A percentile compares a stretch with the other conserved stretches of the same genome.
Evolutionary conservation across 1,284 basidiomycete genomes (phyloP).

Genomic region (Ganoderma sp.): DNA sequence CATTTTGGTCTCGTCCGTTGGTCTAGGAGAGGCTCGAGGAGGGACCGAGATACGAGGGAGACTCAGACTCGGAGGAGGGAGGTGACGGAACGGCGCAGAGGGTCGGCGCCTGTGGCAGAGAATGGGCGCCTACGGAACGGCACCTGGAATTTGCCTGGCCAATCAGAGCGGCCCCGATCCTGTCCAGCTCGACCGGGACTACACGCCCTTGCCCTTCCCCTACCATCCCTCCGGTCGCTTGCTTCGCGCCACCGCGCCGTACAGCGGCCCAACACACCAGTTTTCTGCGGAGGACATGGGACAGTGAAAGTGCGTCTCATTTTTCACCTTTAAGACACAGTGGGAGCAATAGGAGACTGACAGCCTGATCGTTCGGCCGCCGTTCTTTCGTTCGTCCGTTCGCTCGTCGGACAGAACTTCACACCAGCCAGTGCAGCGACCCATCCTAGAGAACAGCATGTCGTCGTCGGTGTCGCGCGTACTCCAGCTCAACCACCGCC

Average conservation of each 20-base stretch:
- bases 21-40: constrained; percentile 2
- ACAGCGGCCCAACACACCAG: constrained; percentile 15
- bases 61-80: constrained; percentile 7
- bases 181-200: constrained; percentile 24
- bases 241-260: constrained; percentile 19
- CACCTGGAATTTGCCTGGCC: constrained; percentile 22
- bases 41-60: neutral
- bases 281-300: constrained; percentile 30
- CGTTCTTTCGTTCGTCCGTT: neutral
- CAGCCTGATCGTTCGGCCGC: neutral
- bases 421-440: constrained; percentile 6
- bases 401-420: neutral
- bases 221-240: constrained; percentile 15
- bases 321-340: neutral
- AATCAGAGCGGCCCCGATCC: constrained; percentile 28
- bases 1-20: constrained; percentile 32
- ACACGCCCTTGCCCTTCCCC: constrained; percentile 17
- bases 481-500: constrained; percentile 62
- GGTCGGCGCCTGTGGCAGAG: constrained; percentile 8
- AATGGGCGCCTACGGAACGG: constrained; percentile 6
- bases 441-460: constrained; percentile 3
- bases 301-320: constrained; percentile 26
- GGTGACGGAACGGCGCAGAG: constrained; percentile 17
- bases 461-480: constrained; percentile 54
- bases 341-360: neutral